Base-by-base conservation (phyloP, 805 yeast species). In the Hanseniaspora osmophila region DNA sequence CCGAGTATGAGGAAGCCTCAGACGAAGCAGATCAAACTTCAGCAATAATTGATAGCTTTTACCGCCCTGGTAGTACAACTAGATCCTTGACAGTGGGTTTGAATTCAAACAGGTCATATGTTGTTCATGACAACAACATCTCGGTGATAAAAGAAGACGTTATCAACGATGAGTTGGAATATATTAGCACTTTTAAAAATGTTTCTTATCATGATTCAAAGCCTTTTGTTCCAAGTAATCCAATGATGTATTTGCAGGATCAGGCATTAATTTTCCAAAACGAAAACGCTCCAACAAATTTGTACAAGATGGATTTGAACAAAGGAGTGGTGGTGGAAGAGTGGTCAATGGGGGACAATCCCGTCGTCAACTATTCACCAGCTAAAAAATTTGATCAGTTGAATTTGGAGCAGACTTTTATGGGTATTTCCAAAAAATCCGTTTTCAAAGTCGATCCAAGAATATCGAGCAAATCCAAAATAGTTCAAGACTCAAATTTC, bases 291-390 rank as follows among this genome's bases (percentile, higher is more conserved):
- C 55, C 56, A 18, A 64, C 68, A 39, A 69, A 66, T 30, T 58
- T 87, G 42, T 84, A 71, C 63, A 74, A 76, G 52, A 74, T 86
- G 86, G 96, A 87, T 64, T 62, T 87, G 42, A 82, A 75, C 56
- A 71, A 77, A 47, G 96, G 95, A 12, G 68, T 78, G 55, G 71
- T 87, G 44, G 81, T 87, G n/a, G 95, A 87, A 58, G 92, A 84
- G 57, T 87, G 94, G 92, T 64, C 71, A 33, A 68, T 82, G 17
- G 71, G 72, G 44, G 67, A 60, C 16, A 63, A 63, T 22, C 68
- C 77, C 16, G 67, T 79, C 29, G 73, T 72, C 15, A 68, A 73
- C 30, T 79, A 77, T 58, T 82, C 80, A 2, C 88, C 94, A 4
- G 68, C 76, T n/a, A 62, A 71, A 43, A 86, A 85, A 61, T 81